These are phyloP conservation scores for Diaporthe ampelina DNA, from an alignment of 2,329 filamentous ascomycete genomes.

Conservation along the genomic window DNA sequence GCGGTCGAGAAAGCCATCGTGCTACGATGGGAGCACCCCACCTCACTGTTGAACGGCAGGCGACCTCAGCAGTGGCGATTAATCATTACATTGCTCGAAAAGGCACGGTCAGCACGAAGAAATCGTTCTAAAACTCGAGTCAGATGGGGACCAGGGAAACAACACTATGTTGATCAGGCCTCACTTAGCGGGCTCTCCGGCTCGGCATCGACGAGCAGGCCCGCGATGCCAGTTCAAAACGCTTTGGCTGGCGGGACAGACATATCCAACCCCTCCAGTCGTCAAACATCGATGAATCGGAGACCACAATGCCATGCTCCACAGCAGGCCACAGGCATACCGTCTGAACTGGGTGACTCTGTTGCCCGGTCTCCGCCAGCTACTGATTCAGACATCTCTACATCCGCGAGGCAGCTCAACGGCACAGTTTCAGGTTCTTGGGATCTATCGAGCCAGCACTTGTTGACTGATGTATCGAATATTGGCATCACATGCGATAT, in stretches of 20 bases:
- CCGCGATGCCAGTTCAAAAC: neutral
- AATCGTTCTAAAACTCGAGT: neutral
- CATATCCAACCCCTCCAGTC: neutral
- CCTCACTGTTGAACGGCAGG: neutral
- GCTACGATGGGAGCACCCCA: conserved; percentile 3
- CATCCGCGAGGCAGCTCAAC: neutral
- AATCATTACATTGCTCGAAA: neutral
- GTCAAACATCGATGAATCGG: no score
- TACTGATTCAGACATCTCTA: neutral
- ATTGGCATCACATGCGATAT: neutral
- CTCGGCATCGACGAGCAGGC: neutral
- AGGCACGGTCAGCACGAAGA: neutral
- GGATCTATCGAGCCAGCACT: neutral
- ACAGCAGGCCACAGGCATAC: neutral
- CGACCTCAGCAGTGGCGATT: conserved; percentile 12
- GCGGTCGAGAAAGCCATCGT: conserved; percentile 4
- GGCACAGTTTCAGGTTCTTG: neutral
- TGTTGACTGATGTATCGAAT: neutral
- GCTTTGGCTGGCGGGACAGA: neutral
- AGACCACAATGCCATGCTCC: neutral
- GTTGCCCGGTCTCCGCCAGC: neutral
- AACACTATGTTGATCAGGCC: neutral
- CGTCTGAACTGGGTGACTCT: neutral
- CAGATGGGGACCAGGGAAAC: neutral
- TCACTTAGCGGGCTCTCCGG: neutral